phyloP scores from a whole-genome alignment of 192 early-diverging fungal genomes.

The Coemansia umbellata region DNA sequence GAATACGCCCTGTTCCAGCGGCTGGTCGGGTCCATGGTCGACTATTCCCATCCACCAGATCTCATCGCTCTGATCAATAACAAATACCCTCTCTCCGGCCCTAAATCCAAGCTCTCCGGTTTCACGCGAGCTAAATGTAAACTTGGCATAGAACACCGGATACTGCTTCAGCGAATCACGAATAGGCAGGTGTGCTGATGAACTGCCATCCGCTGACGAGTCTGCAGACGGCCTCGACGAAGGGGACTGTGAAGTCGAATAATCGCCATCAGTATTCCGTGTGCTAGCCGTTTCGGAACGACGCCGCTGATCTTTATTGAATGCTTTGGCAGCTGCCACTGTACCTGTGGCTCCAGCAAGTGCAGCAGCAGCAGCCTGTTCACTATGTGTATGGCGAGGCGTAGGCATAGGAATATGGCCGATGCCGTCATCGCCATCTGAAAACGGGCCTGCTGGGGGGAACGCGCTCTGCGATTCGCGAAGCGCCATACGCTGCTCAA shows the following conservation, averaged over 20 bases:
- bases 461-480: constrained; percentile 48
- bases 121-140: constrained; percentile 68
- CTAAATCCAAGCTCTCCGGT: constrained; percentile 69
- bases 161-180: constrained; percentile 53
- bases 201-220: constrained; percentile 26
- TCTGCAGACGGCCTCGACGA: constrained; percentile 47
- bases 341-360: constrained; percentile 20
- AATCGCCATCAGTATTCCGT: constrained; percentile 22
- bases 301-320: constrained; percentile 14
- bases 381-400: constrained; percentile 22
- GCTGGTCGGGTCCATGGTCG: constrained; percentile 56
- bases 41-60: constrained; percentile 82
- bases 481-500: constrained; percentile 47
- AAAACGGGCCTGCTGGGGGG: constrained; percentile 49
- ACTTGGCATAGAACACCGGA: constrained; percentile 67
- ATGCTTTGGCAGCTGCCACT: not conserved
- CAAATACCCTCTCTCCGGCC: constrained; percentile 66
- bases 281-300: constrained; percentile 44
- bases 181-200: constrained; percentile 39
- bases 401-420: constrained; percentile 44
- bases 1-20: constrained; percentile 67
- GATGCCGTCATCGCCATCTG: constrained; percentile 20
- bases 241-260: constrained; percentile 21
- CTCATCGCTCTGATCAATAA: constrained; percentile 72
- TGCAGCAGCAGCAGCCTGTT: constrained; percentile 33